Base-by-base conservation (phyloP, 805 yeast species). In the Zygoascus flipseniorum region DNA sequence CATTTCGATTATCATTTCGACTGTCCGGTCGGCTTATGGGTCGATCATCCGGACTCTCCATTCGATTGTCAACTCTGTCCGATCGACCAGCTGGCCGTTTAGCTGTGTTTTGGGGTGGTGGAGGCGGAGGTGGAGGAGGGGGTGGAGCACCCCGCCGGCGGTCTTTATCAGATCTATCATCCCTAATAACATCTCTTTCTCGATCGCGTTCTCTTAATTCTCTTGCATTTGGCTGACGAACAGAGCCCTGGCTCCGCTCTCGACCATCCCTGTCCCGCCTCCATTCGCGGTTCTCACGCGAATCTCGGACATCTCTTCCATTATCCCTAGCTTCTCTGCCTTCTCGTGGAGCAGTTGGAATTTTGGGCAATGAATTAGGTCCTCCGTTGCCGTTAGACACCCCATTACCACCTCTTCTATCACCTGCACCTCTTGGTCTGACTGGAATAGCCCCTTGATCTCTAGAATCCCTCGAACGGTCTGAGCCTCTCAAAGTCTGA, bases 151-250 rank as follows among this genome's bases (percentile, higher is more conserved):
- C 9, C 23, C 39, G 31, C 4, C 41, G 18, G 8, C 41, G 14
- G 18, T 31, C 49, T 5, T 16, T 19, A 6, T 23, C 44, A 13
- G 14, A 20, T 18, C 18, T 11, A 13, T 47, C 14, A 37, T 23
- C 41, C 8, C 47, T 8, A n/a, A 23, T 26, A 2, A 26, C 18
- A 28, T 41, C 50, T 9, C 42, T 9, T 14, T 49, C 47, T 42
- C 54, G 43, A 10, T 57, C 62, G 31, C 58, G 50, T 16, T 48
- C 53, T 8, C 35, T 6, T 10, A 44, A 42, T 10, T 56, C 59
- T 32, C 58, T 37, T 10, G 53, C 23, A 52, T 48, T n/a, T 20
- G 48, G 16, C 19, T 13, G 14, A 16, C 42, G 35, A 32, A 26
- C 16, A 13, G 19, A 5, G 13, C 46, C 19, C 10, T 31, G 43